Evolutionary conservation across 805 yeast genomes (phyloP).

Genomic region (Suhomyces prunicola): DNA sequence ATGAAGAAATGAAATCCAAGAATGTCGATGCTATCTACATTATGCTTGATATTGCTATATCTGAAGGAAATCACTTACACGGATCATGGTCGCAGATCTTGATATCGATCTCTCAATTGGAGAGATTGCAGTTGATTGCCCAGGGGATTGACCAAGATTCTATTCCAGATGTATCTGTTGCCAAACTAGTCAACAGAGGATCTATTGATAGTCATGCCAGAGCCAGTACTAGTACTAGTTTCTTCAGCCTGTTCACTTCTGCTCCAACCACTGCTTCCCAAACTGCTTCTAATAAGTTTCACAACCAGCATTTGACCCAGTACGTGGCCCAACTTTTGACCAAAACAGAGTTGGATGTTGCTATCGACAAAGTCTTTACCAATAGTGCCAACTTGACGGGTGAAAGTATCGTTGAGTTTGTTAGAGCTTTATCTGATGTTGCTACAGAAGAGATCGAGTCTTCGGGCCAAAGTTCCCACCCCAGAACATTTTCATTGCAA

Average conservation of each 20-base stretch:
- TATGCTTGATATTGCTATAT: conserved; percentile 70
- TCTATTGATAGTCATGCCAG: conserved; percentile 48
- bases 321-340: conserved; percentile 56
- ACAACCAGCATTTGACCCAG: conserved; percentile 63
- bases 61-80: conserved; percentile 72
- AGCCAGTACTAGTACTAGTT: conserved; percentile 30
- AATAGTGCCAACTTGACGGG: conserved; percentile 78
- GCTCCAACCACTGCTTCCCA: conserved; percentile 51
- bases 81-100: conserved; percentile 82
- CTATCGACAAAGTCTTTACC: conserved; percentile 84
- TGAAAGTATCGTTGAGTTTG: conserved; percentile 81
- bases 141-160: conserved; percentile 81
- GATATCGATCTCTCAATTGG: conserved; percentile 83
- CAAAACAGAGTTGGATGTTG: conserved; percentile 68
- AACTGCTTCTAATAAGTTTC: conserved; percentile 65
- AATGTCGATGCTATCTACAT: conserved; percentile 78
- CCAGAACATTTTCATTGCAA: conserved; percentile 88
- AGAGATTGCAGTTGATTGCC: conserved; percentile 81
- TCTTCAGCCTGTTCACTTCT: conserved; percentile 56
- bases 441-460: conserved; percentile 89
- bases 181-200: conserved; percentile 55
- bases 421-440: conserved; percentile 80
- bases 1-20: conserved; percentile 72
- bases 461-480: conserved; percentile 75
- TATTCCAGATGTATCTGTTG: conserved; percentile 81